phyloP scores from a whole-genome alignment of 2,329 filamentous ascomycete species.

The Ophiostoma sp. region DNA sequence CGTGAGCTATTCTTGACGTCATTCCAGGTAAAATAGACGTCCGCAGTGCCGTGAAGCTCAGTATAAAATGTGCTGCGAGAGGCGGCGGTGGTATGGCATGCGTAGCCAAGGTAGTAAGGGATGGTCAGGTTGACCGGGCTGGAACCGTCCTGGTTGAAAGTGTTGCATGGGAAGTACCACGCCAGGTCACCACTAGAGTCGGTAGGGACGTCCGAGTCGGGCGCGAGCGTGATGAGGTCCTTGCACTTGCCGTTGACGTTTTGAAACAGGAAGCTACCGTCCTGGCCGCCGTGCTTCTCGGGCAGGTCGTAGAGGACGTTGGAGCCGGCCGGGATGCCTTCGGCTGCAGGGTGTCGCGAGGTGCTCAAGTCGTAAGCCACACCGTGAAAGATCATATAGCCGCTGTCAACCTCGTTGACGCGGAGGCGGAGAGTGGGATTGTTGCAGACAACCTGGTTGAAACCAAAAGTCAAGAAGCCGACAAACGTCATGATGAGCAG shows the following conservation, averaged over 20 bases:
- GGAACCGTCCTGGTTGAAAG: slow-evolving; percentile 92
- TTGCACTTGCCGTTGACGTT: slow-evolving; percentile 98
- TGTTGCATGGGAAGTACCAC: slow-evolving; percentile 94
- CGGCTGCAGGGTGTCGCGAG: slow-evolving; percentile 73
- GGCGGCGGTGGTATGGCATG: slow-evolving; percentile 71
- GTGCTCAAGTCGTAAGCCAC: slow-evolving; percentile 75
- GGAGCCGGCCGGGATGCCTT: slow-evolving; percentile 64
- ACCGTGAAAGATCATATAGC: slow-evolving; percentile 96
- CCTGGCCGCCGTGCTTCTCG: slow-evolving; percentile 75
- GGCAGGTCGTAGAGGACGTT: slow-evolving; percentile 87
- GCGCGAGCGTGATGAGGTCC: slow-evolving; percentile 68
- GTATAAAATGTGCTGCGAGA: slow-evolving; percentile 72
- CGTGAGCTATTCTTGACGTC: slow-evolving; percentile 84
- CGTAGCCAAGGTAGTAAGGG: slow-evolving; percentile 75
- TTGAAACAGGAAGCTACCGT: slow-evolving; percentile 96
- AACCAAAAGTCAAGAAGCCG: slow-evolving; percentile 94
- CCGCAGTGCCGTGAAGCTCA: slow-evolving; percentile 61
- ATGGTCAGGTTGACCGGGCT: slow-evolving; percentile 65
- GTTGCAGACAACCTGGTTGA: slow-evolving; percentile 82
- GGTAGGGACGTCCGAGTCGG: slow-evolving; percentile 71
- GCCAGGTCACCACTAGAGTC: slow-evolving; percentile 68
- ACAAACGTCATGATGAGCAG: slow-evolving; percentile 80
- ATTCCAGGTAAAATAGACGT: slow-evolving; percentile 95
- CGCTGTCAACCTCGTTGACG: slow-evolving; percentile 71
- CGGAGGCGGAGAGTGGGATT: slow-evolving; percentile 65